Evolutionary conservation across 768 basidiomycete species (phyloP), one percentile per base, ranked within the genome.

Genomic region (Omphalotus guepiniiformis): DNA sequence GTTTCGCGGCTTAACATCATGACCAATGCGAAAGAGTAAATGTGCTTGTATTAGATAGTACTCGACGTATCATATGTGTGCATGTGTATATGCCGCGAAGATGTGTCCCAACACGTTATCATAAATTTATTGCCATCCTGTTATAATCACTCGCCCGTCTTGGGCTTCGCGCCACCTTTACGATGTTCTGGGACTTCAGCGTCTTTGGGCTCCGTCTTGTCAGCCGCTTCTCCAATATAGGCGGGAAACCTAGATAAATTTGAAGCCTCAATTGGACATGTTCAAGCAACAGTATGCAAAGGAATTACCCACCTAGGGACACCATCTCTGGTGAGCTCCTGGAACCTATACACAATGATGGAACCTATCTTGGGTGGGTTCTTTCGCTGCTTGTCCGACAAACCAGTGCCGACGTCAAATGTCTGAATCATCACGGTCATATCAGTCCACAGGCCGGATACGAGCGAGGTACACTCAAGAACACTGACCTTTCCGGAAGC

Each of bases 281-380:
- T n/a, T n/a, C n/a, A n/a, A 39, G 16, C 4, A 35, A 48, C 22
- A 15, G 25, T 6, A 23, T 12, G 48, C 22, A 19, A 11, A 22
- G 26, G 32, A 19, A 22, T 8, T 29, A 44, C 63, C 21, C 48
- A 78, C 79, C 80, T 66, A n/a, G 80, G 79, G 3, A 78, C 74
- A 2, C 76, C 75, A 53, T 78, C 74, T 50, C 65, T 70, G 1
- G 79, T 80, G 15, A 82, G 62, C 55, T 81, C 80, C 53, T 80
- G 79, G 58, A 81, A 82, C 26, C 78, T 70, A 61, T 82, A 82
- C 0, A 67, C 67, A 26, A 82, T 74, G 48, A 82, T 80, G 0
- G 71, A 59, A 4, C 79, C 79, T 26, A 79, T 58, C 52, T 74
- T 73, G 3, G 79, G 79, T n/a, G 80, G 79, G 29, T 69, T 68